Evolutionary conservation across 768 basidiomycete species (phyloP).

Genomic region (Mycena floridula): DNA sequence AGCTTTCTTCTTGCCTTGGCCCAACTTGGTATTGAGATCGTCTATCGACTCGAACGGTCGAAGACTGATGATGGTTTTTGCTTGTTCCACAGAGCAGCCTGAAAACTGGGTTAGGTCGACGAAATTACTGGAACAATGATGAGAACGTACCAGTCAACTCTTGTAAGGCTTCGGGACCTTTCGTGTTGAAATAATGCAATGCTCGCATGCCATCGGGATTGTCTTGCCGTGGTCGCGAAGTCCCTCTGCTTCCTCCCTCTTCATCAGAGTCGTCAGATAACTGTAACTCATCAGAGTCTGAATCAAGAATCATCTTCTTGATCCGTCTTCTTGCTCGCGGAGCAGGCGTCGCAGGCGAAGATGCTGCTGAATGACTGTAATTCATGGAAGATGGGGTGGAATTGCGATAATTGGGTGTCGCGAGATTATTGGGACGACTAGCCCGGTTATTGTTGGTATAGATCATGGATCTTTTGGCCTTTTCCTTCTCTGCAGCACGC

Average conservation of each 20-base stretch:
- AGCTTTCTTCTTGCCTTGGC: constrained; percentile 83
- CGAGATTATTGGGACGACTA: background rate
- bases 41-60: constrained; percentile 78
- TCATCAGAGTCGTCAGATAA: constrained; percentile 44
- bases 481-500: constrained; percentile 60
- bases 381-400: constrained; percentile 33
- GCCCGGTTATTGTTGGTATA: constrained; percentile 35
- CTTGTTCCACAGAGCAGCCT: constrained; percentile 83
- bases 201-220: constrained; percentile 42
- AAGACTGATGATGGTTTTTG: constrained; percentile 65
- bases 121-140: background rate
- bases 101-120: constrained; percentile 6
- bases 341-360: constrained; percentile 27
- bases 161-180: constrained; percentile 57
- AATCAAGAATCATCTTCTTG: constrained; percentile 58
- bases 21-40: constrained; percentile 70
- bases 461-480: constrained; percentile 79
- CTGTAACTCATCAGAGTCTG: constrained; percentile 53
- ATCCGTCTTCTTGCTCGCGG: constrained; percentile 47
- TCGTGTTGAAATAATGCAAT: constrained; percentile 64
- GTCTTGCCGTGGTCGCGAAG: constrained; percentile 25
- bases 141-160: constrained; percentile 62
- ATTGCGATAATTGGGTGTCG: constrained; percentile 20
- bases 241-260: constrained; percentile 20
- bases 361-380: constrained; percentile 29